A percentile compares a stretch with the other conserved stretches of the same genome.
These are phyloP conservation scores for Gymnopilus junonius DNA, from an alignment of 768 basidiomycete genomes.

Conservation along the genomic window DNA sequence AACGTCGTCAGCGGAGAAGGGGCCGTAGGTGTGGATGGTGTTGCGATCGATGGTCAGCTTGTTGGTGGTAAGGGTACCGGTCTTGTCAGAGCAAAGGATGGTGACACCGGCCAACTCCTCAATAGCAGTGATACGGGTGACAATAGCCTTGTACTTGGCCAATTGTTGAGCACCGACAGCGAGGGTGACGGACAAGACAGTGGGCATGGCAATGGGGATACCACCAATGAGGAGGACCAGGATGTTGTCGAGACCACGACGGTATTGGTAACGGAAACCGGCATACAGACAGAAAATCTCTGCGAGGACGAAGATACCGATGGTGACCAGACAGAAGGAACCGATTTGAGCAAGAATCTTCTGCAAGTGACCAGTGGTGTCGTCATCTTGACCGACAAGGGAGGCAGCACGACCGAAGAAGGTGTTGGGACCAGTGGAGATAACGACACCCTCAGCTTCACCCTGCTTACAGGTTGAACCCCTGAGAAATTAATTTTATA, in stretches of 20 bases:
- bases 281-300: constrained; percentile 96
- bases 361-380: constrained; percentile 97
- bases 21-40: constrained; percentile 90
- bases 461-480: constrained; percentile 99
- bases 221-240: constrained; percentile 99
- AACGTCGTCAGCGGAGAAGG: constrained; percentile 88
- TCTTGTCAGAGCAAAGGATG: constrained; percentile 99
- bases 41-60: constrained; percentile 96
- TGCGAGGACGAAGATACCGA: constrained; percentile 93
- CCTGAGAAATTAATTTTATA: constrained; percentile 38
- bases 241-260: constrained; percentile 95
- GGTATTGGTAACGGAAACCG: constrained; percentile 88
- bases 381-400: constrained; percentile 96
- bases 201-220: constrained; percentile 99
- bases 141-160: constrained; percentile 99
- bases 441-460: constrained; percentile 98
- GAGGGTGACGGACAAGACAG: constrained; percentile 96
- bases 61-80: constrained; percentile 97
- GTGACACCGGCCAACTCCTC: constrained; percentile 99
- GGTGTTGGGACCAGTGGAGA: constrained; percentile 96
- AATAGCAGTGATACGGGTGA: constrained; percentile 99
- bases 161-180: constrained; percentile 99
- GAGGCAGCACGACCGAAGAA: constrained; percentile 99
- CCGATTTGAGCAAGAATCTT: constrained; percentile 98
- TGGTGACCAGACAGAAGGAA: constrained; percentile 95